Conservation (phyloP, 495 filamentous ascomycete species). For the Chaetomium tenue region DNA sequence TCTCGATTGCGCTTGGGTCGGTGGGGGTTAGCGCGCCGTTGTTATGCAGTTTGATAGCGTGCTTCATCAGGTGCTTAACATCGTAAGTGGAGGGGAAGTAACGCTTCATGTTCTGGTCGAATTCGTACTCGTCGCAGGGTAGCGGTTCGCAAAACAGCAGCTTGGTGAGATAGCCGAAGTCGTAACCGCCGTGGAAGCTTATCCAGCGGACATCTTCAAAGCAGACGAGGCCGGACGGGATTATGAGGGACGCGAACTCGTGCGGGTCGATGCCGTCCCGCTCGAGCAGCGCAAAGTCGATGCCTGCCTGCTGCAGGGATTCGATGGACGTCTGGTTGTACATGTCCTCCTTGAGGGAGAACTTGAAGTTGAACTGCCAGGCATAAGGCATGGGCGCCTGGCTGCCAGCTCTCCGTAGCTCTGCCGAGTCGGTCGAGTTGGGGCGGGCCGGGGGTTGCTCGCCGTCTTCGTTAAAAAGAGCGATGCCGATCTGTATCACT, state of each 20-base stretch:
- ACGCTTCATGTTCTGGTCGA: constrained; percentile 75
- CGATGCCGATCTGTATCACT: constrained; percentile 94
- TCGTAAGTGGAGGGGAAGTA: constrained; percentile 94
- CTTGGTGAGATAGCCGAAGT: constrained; percentile 96
- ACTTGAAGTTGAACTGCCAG: constrained; percentile 99
- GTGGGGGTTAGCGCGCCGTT: constrained; percentile 64
- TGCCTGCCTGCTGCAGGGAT: constrained; percentile 78
- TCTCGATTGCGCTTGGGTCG: constrained; percentile 60
- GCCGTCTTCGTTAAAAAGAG: constrained; percentile 82
- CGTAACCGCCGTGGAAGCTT: constrained; percentile 97
- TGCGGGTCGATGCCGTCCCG: constrained; percentile 87
- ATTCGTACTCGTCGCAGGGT: constrained; percentile 83
- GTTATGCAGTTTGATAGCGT: constrained; percentile 58
- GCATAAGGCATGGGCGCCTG: constrained; percentile 75
- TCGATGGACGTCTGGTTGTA: constrained; percentile 90
- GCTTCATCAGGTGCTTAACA: constrained; percentile 94
- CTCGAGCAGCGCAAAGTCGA: constrained; percentile 80
- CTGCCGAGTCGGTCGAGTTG: constrained; percentile 54
- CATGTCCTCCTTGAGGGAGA: constrained; percentile 92
- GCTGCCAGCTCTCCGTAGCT: constrained; percentile 44
- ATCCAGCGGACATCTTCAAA: constrained; percentile 89
- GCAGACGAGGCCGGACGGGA: constrained; percentile 88
- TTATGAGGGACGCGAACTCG: constrained; percentile 83
- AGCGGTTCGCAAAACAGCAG: constrained; percentile 76
- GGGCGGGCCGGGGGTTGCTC: constrained; percentile 72